phyloP scores from a whole-genome alignment of 495 filamentous ascomycete genomes.

The Aspergillus panamensis region DNA sequence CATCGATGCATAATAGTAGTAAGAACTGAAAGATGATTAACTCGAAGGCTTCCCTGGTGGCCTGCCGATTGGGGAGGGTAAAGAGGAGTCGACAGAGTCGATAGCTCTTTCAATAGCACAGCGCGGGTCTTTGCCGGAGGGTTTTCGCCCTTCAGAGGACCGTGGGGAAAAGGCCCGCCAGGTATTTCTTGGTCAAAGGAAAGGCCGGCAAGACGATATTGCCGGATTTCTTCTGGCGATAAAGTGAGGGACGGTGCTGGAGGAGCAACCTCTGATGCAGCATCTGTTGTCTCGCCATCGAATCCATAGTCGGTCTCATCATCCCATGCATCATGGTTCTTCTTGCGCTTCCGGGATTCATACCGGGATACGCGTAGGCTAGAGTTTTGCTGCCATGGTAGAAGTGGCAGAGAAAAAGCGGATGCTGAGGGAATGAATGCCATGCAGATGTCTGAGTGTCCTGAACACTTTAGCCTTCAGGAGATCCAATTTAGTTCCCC shows the following conservation, averaged over 20 bases:
- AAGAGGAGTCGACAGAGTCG: conserved; percentile 32
- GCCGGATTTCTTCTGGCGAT: conserved; percentile 44
- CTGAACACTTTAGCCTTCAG: conserved; percentile 8
- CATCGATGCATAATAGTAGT: conserved; percentile 60
- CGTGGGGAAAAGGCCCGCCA: conserved; percentile 44
- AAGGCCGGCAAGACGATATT: conserved; percentile 48
- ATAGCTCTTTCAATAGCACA: conserved; percentile 24
- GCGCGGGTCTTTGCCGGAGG: conserved; percentile 14
- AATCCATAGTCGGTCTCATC: conserved; percentile 24
- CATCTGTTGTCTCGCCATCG: conserved; percentile 35
- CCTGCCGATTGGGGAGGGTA: conserved; percentile 37
- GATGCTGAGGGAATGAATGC: conserved; percentile 34
- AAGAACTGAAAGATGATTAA: conserved; percentile 58
- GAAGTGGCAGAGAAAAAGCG: conserved; percentile 41
- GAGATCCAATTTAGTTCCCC: conserved; percentile 11
- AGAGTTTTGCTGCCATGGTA: conserved; percentile 36
- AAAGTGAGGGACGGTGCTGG: conserved; percentile 31
- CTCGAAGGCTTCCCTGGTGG: conserved; percentile 38
- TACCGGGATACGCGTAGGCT: conserved; percentile 36
- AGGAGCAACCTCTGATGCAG: conserved; percentile 28
- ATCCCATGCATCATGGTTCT: conserved; percentile 25
- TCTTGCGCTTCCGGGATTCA: conserved; percentile 42
- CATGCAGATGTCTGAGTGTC: conserved; percentile 26
- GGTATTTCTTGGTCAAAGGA: conserved; percentile 43
- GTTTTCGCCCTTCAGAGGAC: conserved; percentile 18